Evolutionary conservation across 1,284 basidiomycete genomes (phyloP).

Genomic region (Cryptococcus jaspeensis): DNA sequence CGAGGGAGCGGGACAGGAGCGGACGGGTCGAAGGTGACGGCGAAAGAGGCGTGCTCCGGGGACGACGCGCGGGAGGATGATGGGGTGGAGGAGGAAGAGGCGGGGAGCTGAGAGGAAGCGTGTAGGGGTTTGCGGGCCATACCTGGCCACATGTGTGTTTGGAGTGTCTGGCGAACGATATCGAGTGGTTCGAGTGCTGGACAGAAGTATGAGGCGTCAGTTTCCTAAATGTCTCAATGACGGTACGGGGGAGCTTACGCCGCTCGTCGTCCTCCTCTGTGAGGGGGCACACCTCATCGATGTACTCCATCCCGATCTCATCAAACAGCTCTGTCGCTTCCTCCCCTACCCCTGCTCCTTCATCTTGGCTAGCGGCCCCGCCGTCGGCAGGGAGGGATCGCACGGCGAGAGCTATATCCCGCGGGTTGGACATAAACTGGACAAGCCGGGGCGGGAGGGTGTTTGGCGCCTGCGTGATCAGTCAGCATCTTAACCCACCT

Average conservation of each 20-base stretch:
- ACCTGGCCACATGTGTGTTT: constrained; percentile 48
- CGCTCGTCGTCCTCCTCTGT: constrained; percentile 45
- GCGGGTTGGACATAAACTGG: constrained; percentile 27
- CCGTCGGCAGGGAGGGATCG: constrained; percentile 5
- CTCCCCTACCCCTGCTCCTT: neutral
- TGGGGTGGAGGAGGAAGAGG: neutral
- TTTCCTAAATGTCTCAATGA: neutral
- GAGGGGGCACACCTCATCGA: constrained; percentile 30
- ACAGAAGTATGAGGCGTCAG: neutral
- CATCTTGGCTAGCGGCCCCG: neutral
- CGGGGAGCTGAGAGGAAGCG: constrained; percentile 6
- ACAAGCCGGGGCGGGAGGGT: constrained; percentile 30
- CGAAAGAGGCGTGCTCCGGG: neutral
- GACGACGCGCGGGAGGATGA: neutral
- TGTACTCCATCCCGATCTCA: constrained; percentile 43
- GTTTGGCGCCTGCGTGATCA: constrained; percentile 17
- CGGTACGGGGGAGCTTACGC: constrained; percentile 28
- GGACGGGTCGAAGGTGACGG: neutral
- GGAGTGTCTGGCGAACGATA: constrained; percentile 40
- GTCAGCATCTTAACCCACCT: neutral
- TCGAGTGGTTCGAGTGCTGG: constrained; percentile 38
- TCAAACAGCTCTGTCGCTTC: constrained; percentile 28
- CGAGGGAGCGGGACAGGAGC: neutral
- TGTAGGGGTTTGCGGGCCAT: constrained; percentile 31
- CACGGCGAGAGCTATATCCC: constrained; percentile 42